Evolutionary conservation across 2,329 filamentous ascomycete species (phyloP), one percentile per base, ranked within the genome.

Genomic region (Balansia obtecta): DNA sequence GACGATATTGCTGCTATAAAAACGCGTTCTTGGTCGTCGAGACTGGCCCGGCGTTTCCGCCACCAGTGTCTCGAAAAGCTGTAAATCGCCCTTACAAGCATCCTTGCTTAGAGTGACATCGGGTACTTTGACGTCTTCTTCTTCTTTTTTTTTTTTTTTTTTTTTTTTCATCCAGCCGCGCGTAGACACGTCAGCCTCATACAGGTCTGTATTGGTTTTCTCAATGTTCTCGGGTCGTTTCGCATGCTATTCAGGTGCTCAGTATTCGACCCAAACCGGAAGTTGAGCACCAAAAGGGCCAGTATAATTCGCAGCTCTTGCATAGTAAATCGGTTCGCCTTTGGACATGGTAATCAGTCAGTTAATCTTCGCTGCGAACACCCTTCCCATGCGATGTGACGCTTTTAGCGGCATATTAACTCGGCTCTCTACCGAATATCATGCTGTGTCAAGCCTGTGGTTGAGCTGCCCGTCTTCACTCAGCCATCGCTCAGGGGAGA

Each of bases 401-500:
- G 27, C 27, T 39, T 39, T 32, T 16, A 51, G 45, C 49, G 11
- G 47, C 47, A 30, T 45, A 51, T 13, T 38, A 32, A 12, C 45
- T 27, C 22, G 49, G 44, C 12, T 45, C 49, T 16, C 44, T 32
- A 13, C 45, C 48, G 15, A 51, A 51, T 12, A 20, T 32, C 39
- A 45, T 40, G 39, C 34, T 44, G 18, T n/a, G 18, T 16, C 47
- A 37, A 7, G 45, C 45, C 18, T 22, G 40, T 6, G 49, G 30
- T 48, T 48, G 33, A 44, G 48, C 13, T 18, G 12, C 3, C 45
- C 50, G 4, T 20, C 41, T 10, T 48, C 22, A 42, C 45, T 45
- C 20, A 55, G 49, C 54, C 53, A 55, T 34, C 55, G 30, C 6
- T 47, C 52, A 3, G 55, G 55, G 7, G 46, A 34, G 15, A 55